phyloP scores from a whole-genome alignment of 306 rosid genomes.

The Notholithocarpus densiflorus region DNA sequence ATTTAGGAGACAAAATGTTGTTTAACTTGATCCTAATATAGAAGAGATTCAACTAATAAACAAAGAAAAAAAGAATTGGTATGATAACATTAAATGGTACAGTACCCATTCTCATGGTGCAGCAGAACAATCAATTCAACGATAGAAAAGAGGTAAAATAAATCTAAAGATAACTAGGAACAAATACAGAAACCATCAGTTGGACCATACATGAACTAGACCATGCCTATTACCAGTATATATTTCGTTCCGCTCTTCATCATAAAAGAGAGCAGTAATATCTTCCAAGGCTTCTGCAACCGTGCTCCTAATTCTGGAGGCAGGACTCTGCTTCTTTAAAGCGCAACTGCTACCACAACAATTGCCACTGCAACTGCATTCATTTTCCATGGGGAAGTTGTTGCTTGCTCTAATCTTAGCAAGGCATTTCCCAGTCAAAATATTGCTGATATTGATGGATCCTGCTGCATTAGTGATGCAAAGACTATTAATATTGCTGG shows the following conservation, averaged over 20 bases:
- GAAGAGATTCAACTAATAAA: conserved; percentile 1
- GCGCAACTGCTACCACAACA: conserved; percentile 37
- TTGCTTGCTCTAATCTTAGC: conserved; percentile 85
- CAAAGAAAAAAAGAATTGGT: conserved; percentile 27
- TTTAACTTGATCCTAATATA: too few species aligned
- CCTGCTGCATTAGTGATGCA: conserved; percentile 69
- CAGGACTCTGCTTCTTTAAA: conserved; percentile 50
- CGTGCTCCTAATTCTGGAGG: conserved; percentile 73
- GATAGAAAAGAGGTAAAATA: conserved; percentile 26
- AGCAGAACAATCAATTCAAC: conserved; percentile 37
- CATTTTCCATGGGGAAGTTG: conserved; percentile 47
- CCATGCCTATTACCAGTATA: conserved; percentile 93
- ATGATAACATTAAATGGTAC: conserved; percentile 35
- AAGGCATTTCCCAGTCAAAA: conserved; percentile 93
- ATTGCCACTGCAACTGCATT: conserved; percentile 47
- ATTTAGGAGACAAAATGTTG: too few species aligned
- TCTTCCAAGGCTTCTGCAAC: conserved; percentile 99
- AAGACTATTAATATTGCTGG: conserved; percentile 10
- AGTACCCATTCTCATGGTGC: conserved; percentile 30
- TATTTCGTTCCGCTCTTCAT: conserved; percentile 96
- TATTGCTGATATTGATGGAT: conserved; percentile 95
- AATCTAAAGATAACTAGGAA: conserved; percentile 28
- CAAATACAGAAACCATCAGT: conserved; percentile 40
- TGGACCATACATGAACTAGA: conserved; percentile 97
- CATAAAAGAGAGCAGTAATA: conserved; percentile 96